These are phyloP conservation scores for Pseudogymnoascus sp. DNA, from an alignment of 2,329 filamentous ascomycete genomes.

Conservation along the genomic window DNA sequence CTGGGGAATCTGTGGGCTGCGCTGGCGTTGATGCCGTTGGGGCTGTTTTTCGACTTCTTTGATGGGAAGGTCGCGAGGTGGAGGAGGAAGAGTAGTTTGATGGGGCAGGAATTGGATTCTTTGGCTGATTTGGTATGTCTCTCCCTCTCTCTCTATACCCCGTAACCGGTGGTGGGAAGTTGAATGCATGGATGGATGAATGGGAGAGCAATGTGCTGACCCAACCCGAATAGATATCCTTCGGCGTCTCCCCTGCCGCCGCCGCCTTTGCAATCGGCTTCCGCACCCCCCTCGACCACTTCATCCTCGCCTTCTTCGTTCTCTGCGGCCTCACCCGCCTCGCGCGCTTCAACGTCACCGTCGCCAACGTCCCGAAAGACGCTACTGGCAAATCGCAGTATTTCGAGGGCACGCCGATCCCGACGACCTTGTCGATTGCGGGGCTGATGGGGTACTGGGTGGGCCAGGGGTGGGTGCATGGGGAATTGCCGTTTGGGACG, in stretches of 20 bases:
- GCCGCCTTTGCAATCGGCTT: slow-evolving; percentile 84
- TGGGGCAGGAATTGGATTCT: slow-evolving; percentile 96
- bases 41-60: slow-evolving; percentile 95
- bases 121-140: slow-evolving; percentile 80
- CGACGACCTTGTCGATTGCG: slow-evolving; percentile 75
- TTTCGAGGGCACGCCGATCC: slow-evolving; percentile 95
- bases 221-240: slow-evolving; percentile 62
- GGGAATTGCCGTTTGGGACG: slow-evolving; percentile 68
- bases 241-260: slow-evolving; percentile 81
- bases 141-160: background rate
- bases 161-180: background rate
- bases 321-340: slow-evolving; percentile 89
- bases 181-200: background rate
- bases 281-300: slow-evolving; percentile 73
- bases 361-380: slow-evolving; percentile 82
- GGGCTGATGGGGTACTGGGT: slow-evolving; percentile 86
- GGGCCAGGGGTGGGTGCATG: slow-evolving; percentile 67
- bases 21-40: slow-evolving; percentile 80
- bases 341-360: slow-evolving; percentile 96
- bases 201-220: slow-evolving; percentile 3
- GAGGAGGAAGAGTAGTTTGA: slow-evolving; percentile 93
- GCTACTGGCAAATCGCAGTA: slow-evolving; percentile 83
- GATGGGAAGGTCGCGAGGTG: slow-evolving; percentile 94
- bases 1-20: slow-evolving; percentile 70
- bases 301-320: slow-evolving; percentile 77